These are phyloP conservation scores for Bimuria novae-zelandiae DNA, from an alignment of 2,329 filamentous ascomycete genomes.

Conservation along the genomic window DNA sequence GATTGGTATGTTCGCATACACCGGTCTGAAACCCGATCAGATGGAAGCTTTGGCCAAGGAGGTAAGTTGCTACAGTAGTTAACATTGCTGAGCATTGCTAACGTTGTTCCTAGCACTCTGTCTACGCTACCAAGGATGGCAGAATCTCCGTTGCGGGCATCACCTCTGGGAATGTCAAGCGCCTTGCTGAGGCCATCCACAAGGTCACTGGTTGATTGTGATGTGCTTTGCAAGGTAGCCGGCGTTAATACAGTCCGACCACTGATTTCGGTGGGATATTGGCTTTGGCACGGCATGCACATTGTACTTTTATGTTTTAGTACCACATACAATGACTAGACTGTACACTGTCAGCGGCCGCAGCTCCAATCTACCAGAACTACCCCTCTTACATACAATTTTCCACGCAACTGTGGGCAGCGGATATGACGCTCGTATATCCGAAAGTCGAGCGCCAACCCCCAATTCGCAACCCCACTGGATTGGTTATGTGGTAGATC, in stretches of 20 bases:
- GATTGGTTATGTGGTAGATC: slow-evolving; percentile 8
- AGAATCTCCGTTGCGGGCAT: slow-evolving; percentile 86
- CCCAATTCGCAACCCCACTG: no score
- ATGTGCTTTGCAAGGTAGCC: background rate
- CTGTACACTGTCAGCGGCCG: slow-evolving; percentile 12
- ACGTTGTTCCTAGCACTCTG: slow-evolving; percentile 67
- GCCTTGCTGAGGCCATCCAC: slow-evolving; percentile 82
- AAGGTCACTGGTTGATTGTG: slow-evolving; percentile 69
- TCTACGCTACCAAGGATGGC: slow-evolving; percentile 94
- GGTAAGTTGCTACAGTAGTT: slow-evolving; percentile 48
- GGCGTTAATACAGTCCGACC: background rate
- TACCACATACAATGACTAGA: slow-evolving; percentile 11
- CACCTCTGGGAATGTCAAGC: slow-evolving; percentile 76
- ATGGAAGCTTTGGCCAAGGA: slow-evolving; percentile 92
- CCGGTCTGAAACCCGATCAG: slow-evolving; percentile 85
- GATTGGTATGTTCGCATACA: slow-evolving; percentile 99
- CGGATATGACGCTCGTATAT: no score
- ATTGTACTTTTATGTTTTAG: slow-evolving; percentile 26
- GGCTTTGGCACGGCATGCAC: slow-evolving; percentile 25
- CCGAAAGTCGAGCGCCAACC: no score
- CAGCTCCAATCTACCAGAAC: slow-evolving; percentile 1
- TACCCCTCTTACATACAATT: background rate
- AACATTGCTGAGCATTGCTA: slow-evolving; percentile 6
- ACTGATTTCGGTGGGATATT: slow-evolving; percentile 15
- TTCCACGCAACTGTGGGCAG: no score